These are phyloP conservation scores for Nemania diffusa DNA, from an alignment of 2,329 filamentous ascomycete genomes.

Conservation along the genomic window DNA sequence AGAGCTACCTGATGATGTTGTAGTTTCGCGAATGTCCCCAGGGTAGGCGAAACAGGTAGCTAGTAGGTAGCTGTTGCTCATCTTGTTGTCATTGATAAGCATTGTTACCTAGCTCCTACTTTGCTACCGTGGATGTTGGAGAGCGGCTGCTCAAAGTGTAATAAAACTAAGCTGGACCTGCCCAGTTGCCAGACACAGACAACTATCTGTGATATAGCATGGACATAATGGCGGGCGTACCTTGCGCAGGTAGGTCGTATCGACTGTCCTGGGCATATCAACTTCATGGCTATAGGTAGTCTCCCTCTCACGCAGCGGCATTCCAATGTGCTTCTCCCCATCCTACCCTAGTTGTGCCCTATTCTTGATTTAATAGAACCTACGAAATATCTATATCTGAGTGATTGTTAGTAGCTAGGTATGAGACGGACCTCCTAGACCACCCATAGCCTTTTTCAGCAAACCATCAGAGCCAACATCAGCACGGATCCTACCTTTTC, in stretches of 20 bases:
- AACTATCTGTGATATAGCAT: not conserved
- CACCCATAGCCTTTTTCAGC: not conserved
- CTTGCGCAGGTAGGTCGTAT: not conserved
- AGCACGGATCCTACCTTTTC: not conserved
- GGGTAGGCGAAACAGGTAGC: not conserved
- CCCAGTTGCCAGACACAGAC: not conserved
- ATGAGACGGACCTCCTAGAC: not conserved
- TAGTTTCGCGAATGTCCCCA: not conserved
- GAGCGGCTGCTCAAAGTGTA: not conserved
- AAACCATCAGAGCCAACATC: not conserved
- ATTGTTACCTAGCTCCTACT: not conserved
- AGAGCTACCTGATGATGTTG: not conserved
- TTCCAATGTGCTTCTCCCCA: constrained; percentile 7
- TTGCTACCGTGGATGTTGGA: too few species aligned
- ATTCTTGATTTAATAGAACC: constrained; percentile 21
- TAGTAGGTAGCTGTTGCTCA: not conserved
- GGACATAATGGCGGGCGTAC: not conserved
- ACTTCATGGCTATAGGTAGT: constrained; percentile 10
- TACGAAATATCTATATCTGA: constrained; percentile 27
- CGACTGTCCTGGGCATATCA: not conserved
- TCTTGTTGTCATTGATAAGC: not conserved
- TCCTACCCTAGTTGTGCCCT: constrained; percentile 19
- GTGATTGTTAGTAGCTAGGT: constrained; percentile 8
- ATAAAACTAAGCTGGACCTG: constrained; percentile 3
- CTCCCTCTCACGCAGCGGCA: constrained; percentile 3